These are phyloP conservation scores for Dothideomycetes sp. DNA, from an alignment of 2,329 filamentous ascomycete genomes.

Conservation along the genomic window DNA sequence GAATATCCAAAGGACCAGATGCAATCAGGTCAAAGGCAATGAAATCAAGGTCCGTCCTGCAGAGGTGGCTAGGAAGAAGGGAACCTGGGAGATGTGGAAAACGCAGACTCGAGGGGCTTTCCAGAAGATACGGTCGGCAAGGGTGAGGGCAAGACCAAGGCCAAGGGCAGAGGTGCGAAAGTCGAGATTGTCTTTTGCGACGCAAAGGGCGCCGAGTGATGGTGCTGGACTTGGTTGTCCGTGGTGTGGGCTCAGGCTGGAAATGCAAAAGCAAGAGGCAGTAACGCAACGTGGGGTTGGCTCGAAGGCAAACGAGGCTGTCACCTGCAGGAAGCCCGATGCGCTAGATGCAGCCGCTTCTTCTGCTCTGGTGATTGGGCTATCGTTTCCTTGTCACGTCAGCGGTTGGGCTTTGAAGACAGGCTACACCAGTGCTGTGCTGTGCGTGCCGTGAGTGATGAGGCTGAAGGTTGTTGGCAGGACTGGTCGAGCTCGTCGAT, in stretches of 20 bases:
- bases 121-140: too few species aligned
- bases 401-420: not conserved
- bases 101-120: too few species aligned
- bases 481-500: not conserved
- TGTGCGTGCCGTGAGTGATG: not conserved
- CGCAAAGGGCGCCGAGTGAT: too few species aligned
- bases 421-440: not conserved
- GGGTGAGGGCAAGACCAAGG: not conserved
- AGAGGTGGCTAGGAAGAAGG: conserved; percentile 1
- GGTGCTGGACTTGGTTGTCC: too few species aligned
- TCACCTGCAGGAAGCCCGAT: not conserved
- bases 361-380: not conserved
- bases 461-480: not conserved
- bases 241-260: too few species aligned
- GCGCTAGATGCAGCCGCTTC: not conserved
- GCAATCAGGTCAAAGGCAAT: too few species aligned
- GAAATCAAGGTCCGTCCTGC: conserved; percentile 3
- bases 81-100: conserved; percentile 4
- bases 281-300: not conserved
- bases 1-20: too few species aligned
- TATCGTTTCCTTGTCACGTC: not conserved
- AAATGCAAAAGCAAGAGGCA: too few species aligned
- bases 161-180: not conserved
- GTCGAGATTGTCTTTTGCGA: not conserved
- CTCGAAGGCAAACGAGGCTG: not conserved